Conservation (phyloP, 169 alveolate species). For the Plasmodium reichenowi region DNA sequence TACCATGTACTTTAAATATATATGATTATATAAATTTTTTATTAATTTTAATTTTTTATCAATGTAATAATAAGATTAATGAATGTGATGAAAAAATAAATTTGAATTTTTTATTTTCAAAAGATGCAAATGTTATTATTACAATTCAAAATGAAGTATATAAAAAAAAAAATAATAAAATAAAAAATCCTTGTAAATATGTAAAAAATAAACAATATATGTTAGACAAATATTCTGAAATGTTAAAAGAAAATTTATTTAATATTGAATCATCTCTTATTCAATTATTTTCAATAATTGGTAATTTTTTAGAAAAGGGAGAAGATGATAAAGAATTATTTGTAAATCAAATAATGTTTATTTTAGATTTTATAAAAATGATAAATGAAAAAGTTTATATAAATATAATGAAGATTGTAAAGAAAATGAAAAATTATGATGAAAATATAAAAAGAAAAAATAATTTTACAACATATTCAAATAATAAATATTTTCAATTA, state of each 20-base stretch:
- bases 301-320: not conserved
- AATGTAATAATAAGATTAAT: not conserved
- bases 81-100: not conserved
- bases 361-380: slow-evolving; percentile 30
- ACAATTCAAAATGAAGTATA: too few species aligned
- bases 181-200: too few species aligned
- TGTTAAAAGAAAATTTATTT: slow-evolving; percentile 15
- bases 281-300: slow-evolving; percentile 18
- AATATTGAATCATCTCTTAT: slow-evolving; percentile 9
- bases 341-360: slow-evolving; percentile 13
- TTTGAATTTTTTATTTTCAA: slow-evolving; percentile 26
- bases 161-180: too few species aligned
- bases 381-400: slow-evolving; percentile 22
- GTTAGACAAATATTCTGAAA: slow-evolving; percentile 26
- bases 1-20: slow-evolving; percentile 7
- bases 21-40: slow-evolving; percentile 27
- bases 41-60: slow-evolving; percentile 11
- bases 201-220: slow-evolving; percentile 1
- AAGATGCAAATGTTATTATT: slow-evolving; percentile 4
- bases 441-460: not conserved
- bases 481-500: slow-evolving; percentile 10
- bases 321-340: not conserved
- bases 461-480: not conserved
- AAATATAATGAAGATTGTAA: slow-evolving; percentile 13
- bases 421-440: not conserved